A percentile compares a stretch with the other conserved stretches of the same genome.
These are phyloP conservation scores for Phytophthora hybrid DNA, from an alignment of 352 stramenopile genomes.

Conservation along the genomic window DNA sequence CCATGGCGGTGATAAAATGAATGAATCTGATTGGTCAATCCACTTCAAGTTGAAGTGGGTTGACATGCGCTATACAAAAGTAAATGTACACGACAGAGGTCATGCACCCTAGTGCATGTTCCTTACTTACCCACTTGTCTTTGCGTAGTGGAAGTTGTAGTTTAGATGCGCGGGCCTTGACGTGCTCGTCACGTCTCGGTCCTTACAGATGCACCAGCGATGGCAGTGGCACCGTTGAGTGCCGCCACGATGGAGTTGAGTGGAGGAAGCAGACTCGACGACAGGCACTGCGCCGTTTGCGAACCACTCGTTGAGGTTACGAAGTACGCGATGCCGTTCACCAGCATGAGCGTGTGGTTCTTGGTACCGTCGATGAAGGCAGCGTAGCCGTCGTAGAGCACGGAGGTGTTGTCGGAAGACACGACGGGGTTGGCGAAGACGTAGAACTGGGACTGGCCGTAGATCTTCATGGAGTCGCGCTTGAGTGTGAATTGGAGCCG, in stretches of 20 bases:
- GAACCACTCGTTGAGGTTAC: slow-evolving; percentile 11
- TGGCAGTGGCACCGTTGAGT: slow-evolving; percentile 14
- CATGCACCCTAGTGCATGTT: too few species aligned
- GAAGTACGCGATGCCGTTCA: slow-evolving; percentile 35
- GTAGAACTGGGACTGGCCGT: slow-evolving; percentile 36
- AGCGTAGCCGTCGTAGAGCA: slow-evolving; percentile 33
- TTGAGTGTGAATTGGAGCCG: slow-evolving; percentile 37
- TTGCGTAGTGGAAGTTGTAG: too few species aligned
- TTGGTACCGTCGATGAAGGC: slow-evolving; percentile 20
- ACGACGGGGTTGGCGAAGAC: slow-evolving; percentile 38
- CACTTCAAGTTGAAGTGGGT: too few species aligned
- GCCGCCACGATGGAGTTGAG: slow-evolving; percentile 26
- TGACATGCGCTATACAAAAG: too few species aligned
- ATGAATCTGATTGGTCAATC: too few species aligned
- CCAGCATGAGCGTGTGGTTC: slow-evolving; percentile 26
- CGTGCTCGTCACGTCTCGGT: too few species aligned
- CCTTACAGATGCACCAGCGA: slow-evolving; percentile 6
- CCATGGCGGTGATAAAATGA: too few species aligned
- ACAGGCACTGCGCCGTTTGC: slow-evolving; percentile 20
- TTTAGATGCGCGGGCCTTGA: too few species aligned
- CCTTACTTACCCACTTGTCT: too few species aligned
- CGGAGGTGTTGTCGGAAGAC: slow-evolving; percentile 15
- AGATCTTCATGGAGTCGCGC: slow-evolving; percentile 37
- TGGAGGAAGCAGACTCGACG: slow-evolving; percentile 12
- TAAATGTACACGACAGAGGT: too few species aligned